phyloP scores from a whole-genome alignment of 768 basidiomycete species.

The Agaricus subrufescens region DNA sequence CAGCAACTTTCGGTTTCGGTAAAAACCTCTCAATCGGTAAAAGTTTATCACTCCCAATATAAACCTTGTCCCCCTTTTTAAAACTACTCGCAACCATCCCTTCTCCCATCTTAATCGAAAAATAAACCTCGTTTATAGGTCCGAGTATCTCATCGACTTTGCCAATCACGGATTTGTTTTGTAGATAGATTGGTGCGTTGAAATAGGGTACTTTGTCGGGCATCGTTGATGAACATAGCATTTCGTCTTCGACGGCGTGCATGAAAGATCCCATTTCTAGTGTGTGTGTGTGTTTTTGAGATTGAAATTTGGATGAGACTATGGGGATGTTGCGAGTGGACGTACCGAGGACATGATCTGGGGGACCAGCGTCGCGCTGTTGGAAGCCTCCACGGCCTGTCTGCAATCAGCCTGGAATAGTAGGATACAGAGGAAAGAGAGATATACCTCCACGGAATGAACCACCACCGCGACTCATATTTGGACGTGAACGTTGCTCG shows the following conservation, averaged over 20 bases:
- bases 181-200: constrained; percentile 96
- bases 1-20: constrained; percentile 86
- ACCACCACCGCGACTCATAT: constrained; percentile 8
- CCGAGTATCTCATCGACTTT: constrained; percentile 99
- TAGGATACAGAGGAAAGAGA: background rate
- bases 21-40: constrained; percentile 95
- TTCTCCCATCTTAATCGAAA: constrained; percentile 94
- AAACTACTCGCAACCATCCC: constrained; percentile 96
- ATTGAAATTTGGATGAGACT: background rate
- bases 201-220: constrained; percentile 96
- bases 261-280: constrained; percentile 89
- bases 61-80: constrained; percentile 97
- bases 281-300: background rate
- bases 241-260: constrained; percentile 97
- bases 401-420: background rate
- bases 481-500: background rate
- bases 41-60: constrained; percentile 95
- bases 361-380: constrained; percentile 73
- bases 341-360: constrained; percentile 72
- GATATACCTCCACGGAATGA: constrained; percentile 5
- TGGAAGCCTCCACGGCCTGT: constrained; percentile 63
- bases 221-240: constrained; percentile 87
- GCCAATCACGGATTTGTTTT: constrained; percentile 93
- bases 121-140: constrained; percentile 97
- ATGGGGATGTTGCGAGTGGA: background rate